These are phyloP conservation scores for Solanum tarijense DNA, from an alignment of 257 asterid genomes.

Conservation along the genomic window DNA sequence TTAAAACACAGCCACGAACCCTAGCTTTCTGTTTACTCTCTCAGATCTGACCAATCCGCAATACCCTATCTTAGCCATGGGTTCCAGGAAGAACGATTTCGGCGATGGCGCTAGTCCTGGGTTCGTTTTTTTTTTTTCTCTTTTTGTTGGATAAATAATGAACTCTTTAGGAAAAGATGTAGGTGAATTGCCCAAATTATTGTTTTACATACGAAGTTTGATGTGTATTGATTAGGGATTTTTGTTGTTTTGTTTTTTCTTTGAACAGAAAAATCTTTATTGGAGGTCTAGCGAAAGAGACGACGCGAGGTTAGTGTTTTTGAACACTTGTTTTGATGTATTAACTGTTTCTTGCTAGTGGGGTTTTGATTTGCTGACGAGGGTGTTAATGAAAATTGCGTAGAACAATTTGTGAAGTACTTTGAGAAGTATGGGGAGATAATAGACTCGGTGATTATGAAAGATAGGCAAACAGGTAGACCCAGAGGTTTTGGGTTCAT, in stretches of 20 bases:
- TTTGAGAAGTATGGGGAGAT: constrained; percentile 96
- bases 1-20: constrained; percentile 18
- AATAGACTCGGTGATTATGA: constrained; percentile 93
- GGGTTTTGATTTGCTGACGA: not conserved
- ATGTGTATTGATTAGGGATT: not conserved
- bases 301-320: constrained; percentile 53
- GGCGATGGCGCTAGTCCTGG: constrained; percentile 98
- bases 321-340: not conserved
- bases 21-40: constrained; percentile 13
- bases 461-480: constrained; percentile 81
- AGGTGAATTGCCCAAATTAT: not conserved
- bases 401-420: constrained; percentile 83
- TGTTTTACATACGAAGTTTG: not conserved
- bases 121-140: constrained; percentile 19
- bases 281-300: constrained; percentile 85
- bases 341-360: not conserved
- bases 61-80: constrained; percentile 30
- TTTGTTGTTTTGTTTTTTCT: not conserved
- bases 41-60: constrained; percentile 28
- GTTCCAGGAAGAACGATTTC: constrained; percentile 64
- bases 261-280: constrained; percentile 71
- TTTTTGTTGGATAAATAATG: not conserved
- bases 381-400: not conserved
- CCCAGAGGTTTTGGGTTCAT: constrained; percentile 95
- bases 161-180: not conserved